Base-by-base conservation (phyloP, 2,329 filamentous ascomycete species). In the Byssothecium circinans region DNA sequence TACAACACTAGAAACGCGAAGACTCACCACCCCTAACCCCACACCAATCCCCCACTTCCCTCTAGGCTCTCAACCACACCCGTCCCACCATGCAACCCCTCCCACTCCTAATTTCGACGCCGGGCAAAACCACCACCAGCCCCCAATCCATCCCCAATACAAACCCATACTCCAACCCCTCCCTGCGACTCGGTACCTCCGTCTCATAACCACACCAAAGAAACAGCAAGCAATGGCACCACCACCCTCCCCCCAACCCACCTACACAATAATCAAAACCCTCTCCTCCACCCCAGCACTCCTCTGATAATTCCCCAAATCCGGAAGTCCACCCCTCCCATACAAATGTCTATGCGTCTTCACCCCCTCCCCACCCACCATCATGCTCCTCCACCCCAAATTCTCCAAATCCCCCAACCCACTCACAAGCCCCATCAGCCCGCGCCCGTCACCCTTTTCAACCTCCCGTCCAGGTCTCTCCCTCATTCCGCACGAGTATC, bases 151-250 rank as follows among this genome's bases (percentile, higher is more conserved):
- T 52, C 46, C 2, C 75, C 75, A 42, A 80, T 77, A 11, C 62
- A 67, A 0, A 81, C 74, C 0, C 74, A 74, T 29, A 69, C 68
- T 0, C 77, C 76, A 48, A 75, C 80, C 52, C 81, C 79, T 77
- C 74, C 11, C 73, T 62, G 6, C 78, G 70, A 32, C 70, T 74
- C 41, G 74, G 69, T 3, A 81, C 76, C 34, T 78, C 77, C 0
- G 74, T 70, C 49, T 80, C 76, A 49, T 82, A 79, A n/a, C n/a
- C n/a, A n/a, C n/a, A n/a, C n/a, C n/a, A n/a, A n/a, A n/a, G n/a
- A n/a, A n/a, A n/a, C n/a, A n/a, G n/a, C 29, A 32, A n/a, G 14
- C 6, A 32, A 14, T 14, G 29, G 5, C 12, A 32, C 29, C 29
- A 27, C 6, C 6, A 27, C 10, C 5, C 29, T 14, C 12, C 14